phyloP scores from a whole-genome alignment of 1,139 yeast genomes.

The Saccharomycopsis phalli region DNA sequence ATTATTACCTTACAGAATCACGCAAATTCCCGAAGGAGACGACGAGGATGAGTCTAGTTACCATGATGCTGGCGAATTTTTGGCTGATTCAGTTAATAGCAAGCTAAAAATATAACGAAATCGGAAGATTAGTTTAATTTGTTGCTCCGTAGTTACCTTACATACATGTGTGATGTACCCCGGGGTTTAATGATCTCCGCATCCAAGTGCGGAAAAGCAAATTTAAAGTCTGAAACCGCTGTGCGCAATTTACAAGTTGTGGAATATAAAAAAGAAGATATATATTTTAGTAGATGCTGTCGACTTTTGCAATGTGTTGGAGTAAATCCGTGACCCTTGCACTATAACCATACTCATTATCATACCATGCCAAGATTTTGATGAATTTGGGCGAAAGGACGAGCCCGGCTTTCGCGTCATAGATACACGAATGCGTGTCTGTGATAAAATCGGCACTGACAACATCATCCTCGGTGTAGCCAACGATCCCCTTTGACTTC shows the following conservation, averaged over 20 bases:
- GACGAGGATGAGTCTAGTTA: constrained; percentile 18
- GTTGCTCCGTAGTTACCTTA: no score
- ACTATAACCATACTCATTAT: constrained; percentile 84
- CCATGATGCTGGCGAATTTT: constrained; percentile 24
- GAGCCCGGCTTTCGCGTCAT: constrained; percentile 81
- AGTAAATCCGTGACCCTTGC: constrained; percentile 85
- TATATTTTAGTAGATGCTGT: no score
- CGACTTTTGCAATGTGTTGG: constrained; percentile 56
- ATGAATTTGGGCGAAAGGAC: constrained; percentile 78
- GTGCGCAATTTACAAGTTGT: not conserved
- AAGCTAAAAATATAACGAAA: no score
- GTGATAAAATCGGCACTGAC: constrained; percentile 79
- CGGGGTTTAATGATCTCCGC: no score
- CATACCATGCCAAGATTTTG: constrained; percentile 83
- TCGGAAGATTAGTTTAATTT: no score
- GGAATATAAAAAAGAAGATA: not conserved
- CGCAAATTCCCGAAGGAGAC: constrained; percentile 7
- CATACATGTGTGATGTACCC: no score
- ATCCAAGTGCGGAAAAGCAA: constrained; percentile 1
- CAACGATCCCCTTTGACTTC: constrained; percentile 63
- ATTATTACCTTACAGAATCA: constrained; percentile 2
- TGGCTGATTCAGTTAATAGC: no score
- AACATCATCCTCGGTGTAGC: constrained; percentile 81
- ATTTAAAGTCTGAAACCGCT: not conserved
- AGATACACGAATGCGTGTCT: constrained; percentile 69